Conservation (phyloP, 805 yeast species). For the Kregervanrija pseudodelftensis region DNA sequence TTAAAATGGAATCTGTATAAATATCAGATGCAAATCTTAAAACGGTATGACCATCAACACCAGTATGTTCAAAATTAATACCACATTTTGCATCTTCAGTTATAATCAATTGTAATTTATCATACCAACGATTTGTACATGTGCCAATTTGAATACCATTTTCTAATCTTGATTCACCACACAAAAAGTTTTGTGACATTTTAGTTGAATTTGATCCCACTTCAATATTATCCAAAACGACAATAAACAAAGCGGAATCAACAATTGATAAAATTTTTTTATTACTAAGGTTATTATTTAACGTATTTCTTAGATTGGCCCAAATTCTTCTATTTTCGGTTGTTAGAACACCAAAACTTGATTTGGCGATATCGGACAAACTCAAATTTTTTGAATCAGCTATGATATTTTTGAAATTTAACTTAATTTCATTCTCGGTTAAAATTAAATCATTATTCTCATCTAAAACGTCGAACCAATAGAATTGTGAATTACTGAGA, state of each 20-base stretch:
- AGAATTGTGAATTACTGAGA: slow-evolving; percentile 78
- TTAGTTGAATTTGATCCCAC: slow-evolving; percentile 54
- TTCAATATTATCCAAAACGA: slow-evolving; percentile 75
- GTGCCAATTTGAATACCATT: slow-evolving; percentile 90
- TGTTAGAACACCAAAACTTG: slow-evolving; percentile 83
- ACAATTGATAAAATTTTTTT: slow-evolving; percentile 64
- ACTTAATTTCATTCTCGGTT: slow-evolving; percentile 65
- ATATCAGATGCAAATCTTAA: slow-evolving; percentile 82
- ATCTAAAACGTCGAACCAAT: slow-evolving; percentile 92
- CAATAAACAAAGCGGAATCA: slow-evolving; percentile 75
- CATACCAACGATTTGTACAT: slow-evolving; percentile 89
- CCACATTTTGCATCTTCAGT: slow-evolving; percentile 91
- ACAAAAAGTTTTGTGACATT: slow-evolving; percentile 75
- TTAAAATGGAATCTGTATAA: slow-evolving; percentile 81
- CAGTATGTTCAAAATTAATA: slow-evolving; percentile 88
- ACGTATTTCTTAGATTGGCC: slow-evolving; percentile 63
- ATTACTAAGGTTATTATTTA: slow-evolving; percentile 43
- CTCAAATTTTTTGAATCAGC: slow-evolving; percentile 58
- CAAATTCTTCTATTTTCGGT: slow-evolving; percentile 85
- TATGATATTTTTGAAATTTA: slow-evolving; percentile 69
- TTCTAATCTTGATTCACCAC: slow-evolving; percentile 74
- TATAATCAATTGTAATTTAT: slow-evolving; percentile 79
- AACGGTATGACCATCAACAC: slow-evolving; percentile 94
- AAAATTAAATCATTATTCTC: slow-evolving; percentile 61
- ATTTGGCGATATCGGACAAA: slow-evolving; percentile 55